Evolutionary conservation across 345 rosid species (phyloP).

Genomic region (Aquilaria sinensis): DNA sequence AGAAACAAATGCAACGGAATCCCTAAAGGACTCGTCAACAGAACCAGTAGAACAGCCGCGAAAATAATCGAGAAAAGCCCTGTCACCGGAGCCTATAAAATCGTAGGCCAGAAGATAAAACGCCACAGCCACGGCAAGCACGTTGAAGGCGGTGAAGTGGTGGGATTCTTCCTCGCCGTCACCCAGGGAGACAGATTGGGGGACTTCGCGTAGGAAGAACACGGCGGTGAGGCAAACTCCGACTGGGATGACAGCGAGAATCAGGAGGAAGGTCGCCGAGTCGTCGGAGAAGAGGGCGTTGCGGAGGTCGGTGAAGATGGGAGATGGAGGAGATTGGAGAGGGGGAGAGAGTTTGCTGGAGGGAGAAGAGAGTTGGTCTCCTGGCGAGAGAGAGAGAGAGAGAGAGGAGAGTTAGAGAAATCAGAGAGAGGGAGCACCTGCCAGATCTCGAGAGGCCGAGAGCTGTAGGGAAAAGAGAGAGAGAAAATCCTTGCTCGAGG

Average conservation of each 20-base stretch:
- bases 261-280: conserved; percentile 54
- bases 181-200: conserved; percentile 34
- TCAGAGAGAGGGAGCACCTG: no score
- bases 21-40: conserved; percentile 57
- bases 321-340: no score
- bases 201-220: conserved; percentile 79
- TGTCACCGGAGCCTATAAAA: conserved; percentile 35
- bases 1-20: conserved; percentile 47
- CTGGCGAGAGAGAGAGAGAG: no score
- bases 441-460: no score
- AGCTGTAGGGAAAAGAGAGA: no score
- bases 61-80: conserved; percentile 34
- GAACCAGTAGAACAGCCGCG: conserved; percentile 37
- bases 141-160: conserved; percentile 57
- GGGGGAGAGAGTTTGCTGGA: no score
- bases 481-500: no score
- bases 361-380: no score
- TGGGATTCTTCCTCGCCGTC: conserved; percentile 56
- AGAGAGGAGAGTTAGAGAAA: no score
- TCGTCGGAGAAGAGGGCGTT: conserved; percentile 65
- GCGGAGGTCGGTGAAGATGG: conserved; percentile 86
- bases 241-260: conserved; percentile 66
- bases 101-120: conserved; percentile 66
- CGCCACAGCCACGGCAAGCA: conserved; percentile 66
- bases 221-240: conserved; percentile 73